Conservation (phyloP, 331 rosid species). For the Quercus lobata region DNA sequence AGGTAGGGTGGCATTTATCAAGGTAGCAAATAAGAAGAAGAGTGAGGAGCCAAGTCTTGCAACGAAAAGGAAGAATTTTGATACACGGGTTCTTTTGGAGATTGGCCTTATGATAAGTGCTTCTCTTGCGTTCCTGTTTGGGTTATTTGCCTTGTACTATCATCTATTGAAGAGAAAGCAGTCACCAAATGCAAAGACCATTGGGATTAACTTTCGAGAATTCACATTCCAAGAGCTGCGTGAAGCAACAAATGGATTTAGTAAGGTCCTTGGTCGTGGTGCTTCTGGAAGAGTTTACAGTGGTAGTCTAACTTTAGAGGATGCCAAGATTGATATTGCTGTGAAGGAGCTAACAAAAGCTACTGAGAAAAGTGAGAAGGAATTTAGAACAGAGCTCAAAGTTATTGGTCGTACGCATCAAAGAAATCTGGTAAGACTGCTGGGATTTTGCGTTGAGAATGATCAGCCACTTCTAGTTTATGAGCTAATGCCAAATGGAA, state of each 20-base stretch:
- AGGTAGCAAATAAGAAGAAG: neutral
- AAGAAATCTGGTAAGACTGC: conserved; percentile 28
- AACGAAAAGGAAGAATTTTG: neutral
- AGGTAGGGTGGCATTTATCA: conserved; percentile 17
- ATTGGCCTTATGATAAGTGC: conserved; percentile 21
- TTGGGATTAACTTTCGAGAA: conserved; percentile 38
- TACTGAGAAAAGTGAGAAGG: conserved; percentile 21
- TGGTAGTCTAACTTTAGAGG: conserved; percentile 16
- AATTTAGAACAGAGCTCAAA: conserved; percentile 35
- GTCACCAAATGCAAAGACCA: neutral
- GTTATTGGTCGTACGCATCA: conserved; percentile 34
- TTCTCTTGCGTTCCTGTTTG: conserved; percentile 25
- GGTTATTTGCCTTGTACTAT: conserved; percentile 24
- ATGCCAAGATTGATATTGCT: conserved; percentile 16
- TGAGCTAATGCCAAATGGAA: conserved; percentile 33
- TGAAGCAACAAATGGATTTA: conserved; percentile 31
- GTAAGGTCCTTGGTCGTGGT: conserved; percentile 21
- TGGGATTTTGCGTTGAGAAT: conserved; percentile 32
- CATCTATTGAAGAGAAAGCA: conserved; percentile 14
- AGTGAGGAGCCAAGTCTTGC: neutral
- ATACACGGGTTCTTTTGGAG: conserved; percentile 8
- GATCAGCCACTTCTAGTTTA: conserved; percentile 27
- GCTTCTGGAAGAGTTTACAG: conserved; percentile 27
- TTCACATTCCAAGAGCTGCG: conserved; percentile 33
- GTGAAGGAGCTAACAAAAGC: conserved; percentile 31